Percentiles rank a stretch among this genome's conserved stretches.
phyloP scores from a whole-genome alignment of 345 rosid genomes.

The Eucalyptus lansdowneana region DNA sequence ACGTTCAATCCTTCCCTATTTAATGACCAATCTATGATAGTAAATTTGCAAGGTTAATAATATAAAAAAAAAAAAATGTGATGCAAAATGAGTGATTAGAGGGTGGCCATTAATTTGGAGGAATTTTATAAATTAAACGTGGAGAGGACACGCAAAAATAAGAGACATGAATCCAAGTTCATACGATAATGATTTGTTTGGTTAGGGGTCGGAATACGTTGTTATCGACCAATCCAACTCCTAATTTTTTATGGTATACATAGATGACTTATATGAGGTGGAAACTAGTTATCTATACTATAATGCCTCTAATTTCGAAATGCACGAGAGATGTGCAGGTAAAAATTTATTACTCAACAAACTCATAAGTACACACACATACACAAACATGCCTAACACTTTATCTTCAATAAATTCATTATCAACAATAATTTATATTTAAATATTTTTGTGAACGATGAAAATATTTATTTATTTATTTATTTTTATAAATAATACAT shows the following conservation, averaged over 20 bases:
- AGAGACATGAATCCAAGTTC: neutral
- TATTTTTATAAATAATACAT: neutral
- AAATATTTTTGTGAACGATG: accelerated
- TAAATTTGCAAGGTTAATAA: neutral
- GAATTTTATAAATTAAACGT: neutral
- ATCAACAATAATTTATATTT: neutral
- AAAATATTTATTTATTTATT: neutral
- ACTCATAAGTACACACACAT: neutral
- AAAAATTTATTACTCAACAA: neutral
- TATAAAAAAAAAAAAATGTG: neutral
- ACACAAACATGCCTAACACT: neutral
- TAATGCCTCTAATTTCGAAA: neutral
- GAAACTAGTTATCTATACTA: neutral
- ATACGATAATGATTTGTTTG: neutral
- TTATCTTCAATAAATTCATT: neutral
- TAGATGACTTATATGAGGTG: neutral
- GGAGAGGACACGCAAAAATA: neutral
- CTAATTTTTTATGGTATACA: neutral
- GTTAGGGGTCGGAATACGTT: neutral
- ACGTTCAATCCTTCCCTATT: neutral
- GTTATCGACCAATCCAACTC: neutral
- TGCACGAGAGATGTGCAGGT: neutral
- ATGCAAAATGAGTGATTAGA: neutral
- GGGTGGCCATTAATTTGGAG: neutral
- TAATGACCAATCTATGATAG: neutral